These are phyloP conservation scores for Tricladium varicosporioides DNA, from an alignment of 2,329 filamentous ascomycete genomes.

Conservation along the genomic window DNA sequence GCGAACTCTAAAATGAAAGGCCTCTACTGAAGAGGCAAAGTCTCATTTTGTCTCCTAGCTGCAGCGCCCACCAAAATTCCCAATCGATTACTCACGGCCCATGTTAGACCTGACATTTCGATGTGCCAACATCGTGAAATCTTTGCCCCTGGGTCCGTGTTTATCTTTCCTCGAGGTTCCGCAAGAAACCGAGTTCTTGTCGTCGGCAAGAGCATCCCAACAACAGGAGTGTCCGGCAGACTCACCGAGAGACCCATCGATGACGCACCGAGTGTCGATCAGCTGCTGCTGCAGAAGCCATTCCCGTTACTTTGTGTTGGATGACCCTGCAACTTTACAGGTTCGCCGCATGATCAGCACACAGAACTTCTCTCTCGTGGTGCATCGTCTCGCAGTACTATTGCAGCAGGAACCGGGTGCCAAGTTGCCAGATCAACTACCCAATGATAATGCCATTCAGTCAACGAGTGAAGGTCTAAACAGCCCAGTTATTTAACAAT, in stretches of 20 bases:
- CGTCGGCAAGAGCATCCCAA: too few relatives aligned
- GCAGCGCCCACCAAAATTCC: too few relatives aligned
- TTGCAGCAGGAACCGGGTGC: neutral
- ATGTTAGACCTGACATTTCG: too few relatives aligned
- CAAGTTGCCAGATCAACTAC: too few relatives aligned
- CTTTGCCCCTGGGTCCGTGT: too few relatives aligned
- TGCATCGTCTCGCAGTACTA: neutral
- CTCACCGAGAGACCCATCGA: neutral
- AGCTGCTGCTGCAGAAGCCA: neutral
- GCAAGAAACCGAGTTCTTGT: too few relatives aligned
- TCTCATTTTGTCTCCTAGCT: neutral
- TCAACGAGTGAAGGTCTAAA: too few relatives aligned
- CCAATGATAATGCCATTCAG: too few relatives aligned
- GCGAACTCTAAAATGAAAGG: neutral
- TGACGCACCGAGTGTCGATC: neutral
- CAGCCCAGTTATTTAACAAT: too few relatives aligned
- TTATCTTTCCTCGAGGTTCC: too few relatives aligned
- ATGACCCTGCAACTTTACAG: neutral
- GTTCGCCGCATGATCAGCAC: neutral
- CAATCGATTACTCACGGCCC: too few relatives aligned
- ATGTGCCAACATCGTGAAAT: too few relatives aligned
- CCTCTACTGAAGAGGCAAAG: neutral
- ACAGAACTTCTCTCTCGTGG: neutral
- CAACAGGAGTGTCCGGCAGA: neutral
- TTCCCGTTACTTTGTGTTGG: neutral